Evolutionary conservation across 371 early-diverging fungal species (phyloP).

Genomic region (Mucor saturninus): DNA sequence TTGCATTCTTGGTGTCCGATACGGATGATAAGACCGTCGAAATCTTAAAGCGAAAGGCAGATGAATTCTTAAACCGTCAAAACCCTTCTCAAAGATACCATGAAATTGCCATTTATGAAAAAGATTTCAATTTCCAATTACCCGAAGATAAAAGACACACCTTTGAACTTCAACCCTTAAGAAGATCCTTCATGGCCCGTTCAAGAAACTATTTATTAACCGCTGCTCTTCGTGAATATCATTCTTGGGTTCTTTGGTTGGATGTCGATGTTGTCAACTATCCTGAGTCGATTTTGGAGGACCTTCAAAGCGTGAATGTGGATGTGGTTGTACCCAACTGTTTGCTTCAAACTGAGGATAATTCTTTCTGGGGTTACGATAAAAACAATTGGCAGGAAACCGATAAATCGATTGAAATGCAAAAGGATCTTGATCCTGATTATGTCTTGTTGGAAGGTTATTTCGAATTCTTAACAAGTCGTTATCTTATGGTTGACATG

Average conservation of each 20-base stretch:
- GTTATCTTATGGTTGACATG: constrained; percentile 56
- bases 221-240: constrained; percentile 55
- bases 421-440: constrained; percentile 54
- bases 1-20: constrained; percentile 63
- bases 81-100: constrained; percentile 45
- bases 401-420: constrained; percentile 51
- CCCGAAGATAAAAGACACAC: constrained; percentile 59
- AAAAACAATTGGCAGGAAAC: constrained; percentile 74
- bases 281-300: constrained; percentile 55
- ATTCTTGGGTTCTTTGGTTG: constrained; percentile 72
- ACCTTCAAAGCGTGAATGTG: constrained; percentile 63
- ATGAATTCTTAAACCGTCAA: constrained; percentile 31
- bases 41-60: constrained; percentile 37
- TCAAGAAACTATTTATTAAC: constrained; percentile 64
- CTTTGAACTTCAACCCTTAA: constrained; percentile 52
- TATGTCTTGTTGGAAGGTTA: constrained; percentile 54
- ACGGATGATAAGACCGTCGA: constrained; percentile 58
- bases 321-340: constrained; percentile 73
- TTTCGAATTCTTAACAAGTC: constrained; percentile 47
- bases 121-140: constrained; percentile 53
- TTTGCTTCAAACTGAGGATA: constrained; percentile 42
- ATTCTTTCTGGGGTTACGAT: constrained; percentile 60
- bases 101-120: constrained; percentile 56
- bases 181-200: constrained; percentile 62
- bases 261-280: constrained; percentile 70